Base-by-base conservation (phyloP, 495 filamentous ascomycete species). In the Podospora sp. region DNA sequence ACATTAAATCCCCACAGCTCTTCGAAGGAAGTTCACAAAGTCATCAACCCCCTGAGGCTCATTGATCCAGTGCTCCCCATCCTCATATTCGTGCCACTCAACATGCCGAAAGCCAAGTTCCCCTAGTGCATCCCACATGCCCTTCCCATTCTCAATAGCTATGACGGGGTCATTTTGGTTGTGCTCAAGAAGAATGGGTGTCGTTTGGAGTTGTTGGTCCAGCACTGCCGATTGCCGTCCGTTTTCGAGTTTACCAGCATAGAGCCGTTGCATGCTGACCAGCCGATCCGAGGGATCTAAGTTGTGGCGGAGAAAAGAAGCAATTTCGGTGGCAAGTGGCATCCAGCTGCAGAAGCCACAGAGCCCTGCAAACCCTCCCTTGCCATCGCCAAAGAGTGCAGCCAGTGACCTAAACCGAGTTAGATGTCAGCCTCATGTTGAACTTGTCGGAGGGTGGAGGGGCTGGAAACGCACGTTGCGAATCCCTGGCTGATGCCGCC, bases 401-500 rank as follows among this genome's bases (percentile, higher is more conserved):
- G 66, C 59, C 21, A 68, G 35, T 24, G 60, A 22, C 9, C 53
- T 66, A 14, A 29, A 26, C 18, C 46, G 16, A 55, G 24, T 40
- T 12, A 40, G 3, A 53, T 53, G 50, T 53, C n/a, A 24, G 9
- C 25, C 18, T 22, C 6, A 20, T 12, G 22, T 2, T 33, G 22
- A 5, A 27, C 27, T 29, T n/a, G 9, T 1, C 0, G n/a, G 18
- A 16, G 56, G 33, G 5, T 2, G 33, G 52, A 27, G 12, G n/a
- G 21, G 11, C 27, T 33, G 24, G 27, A 60, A 36, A 35, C 64
- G 21, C 60, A 66, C 59, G 65, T 59, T 62, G 65, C 65, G 57
- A 68, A 68, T 8, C 65, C 65, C 52, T 68, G 65, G 50, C 65
- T 68, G 11, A 68, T 68, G 16, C 65, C 65, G 18, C 29, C 65